A percentile compares a stretch with the other conserved stretches of the same genome.
phyloP scores from a whole-genome alignment of 345 rosid species.

The Populus tremula region DNA sequence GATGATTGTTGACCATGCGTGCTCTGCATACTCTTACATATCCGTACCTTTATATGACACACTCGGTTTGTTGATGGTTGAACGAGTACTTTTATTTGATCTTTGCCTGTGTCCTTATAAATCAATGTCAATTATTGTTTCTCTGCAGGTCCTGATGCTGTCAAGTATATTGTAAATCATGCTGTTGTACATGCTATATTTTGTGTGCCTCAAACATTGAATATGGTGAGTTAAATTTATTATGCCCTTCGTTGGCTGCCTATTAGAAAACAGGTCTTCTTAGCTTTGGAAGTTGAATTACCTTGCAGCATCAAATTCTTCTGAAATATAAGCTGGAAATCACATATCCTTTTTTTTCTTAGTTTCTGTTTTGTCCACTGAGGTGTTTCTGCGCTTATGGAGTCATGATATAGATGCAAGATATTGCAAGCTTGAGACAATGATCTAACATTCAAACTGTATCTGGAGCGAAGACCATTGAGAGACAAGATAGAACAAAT shows the following conservation, averaged over 20 bases:
- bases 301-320: not conserved
- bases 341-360: not conserved
- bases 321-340: not conserved
- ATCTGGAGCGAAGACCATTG: no score
- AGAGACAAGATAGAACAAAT: no score
- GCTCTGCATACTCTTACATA: slow-evolving; percentile 77
- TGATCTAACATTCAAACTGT: no score
- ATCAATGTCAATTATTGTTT: slow-evolving; percentile 9
- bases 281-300: not conserved
- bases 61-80: slow-evolving; percentile 55
- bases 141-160: slow-evolving; percentile 92
- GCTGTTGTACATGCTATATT: slow-evolving; percentile 78
- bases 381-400: no score
- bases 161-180: slow-evolving; percentile 78
- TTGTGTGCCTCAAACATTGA: slow-evolving; percentile 81
- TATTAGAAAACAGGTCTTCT: not conserved
- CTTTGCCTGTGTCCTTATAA: not conserved
- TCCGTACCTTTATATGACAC: slow-evolving; percentile 98
- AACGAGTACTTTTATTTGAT: slow-evolving; percentile 7
- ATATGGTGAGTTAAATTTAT: slow-evolving; percentile 47
- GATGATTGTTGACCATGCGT: slow-evolving; percentile 92
- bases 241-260: not conserved
- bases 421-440: no score
- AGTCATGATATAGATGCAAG: not conserved
- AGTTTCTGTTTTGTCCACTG: not conserved